Evolutionary conservation across 169 alveolate species (phyloP), one percentile per base, ranked within the genome.

Genomic region (Blepharisma undulans): DNA sequence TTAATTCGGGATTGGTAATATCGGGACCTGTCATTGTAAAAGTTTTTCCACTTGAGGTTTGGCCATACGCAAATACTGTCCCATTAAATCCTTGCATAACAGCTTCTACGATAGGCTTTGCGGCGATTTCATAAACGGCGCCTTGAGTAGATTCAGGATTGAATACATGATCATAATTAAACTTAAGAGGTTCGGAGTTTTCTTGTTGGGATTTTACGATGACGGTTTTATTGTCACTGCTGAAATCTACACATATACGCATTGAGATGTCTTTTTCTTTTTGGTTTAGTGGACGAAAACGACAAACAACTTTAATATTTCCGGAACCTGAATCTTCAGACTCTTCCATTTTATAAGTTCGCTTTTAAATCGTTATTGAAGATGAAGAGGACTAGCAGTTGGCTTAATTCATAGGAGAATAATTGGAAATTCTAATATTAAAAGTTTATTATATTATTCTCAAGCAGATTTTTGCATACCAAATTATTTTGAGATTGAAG

Each of bases 61-160:
- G 98, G 0, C 99, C 99, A 93, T 97, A 97, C 29, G 98, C 97
- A 33, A 97, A 90, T 1, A 97, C 97, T 33, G 98, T 96, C 29
- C 98, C 98, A 92, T 97, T 97, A 74, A 96, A 96, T 4, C 99
- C 99, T 80, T 92, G 89, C 48, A 97, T 87, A 16, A 97, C 96
- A 82, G 96, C 90, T 74, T 97, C 98, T 25, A 97, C 94, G 80
- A 96, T 96, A 21, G 97, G 97, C 59, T 95, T 92, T 0, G 96
- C 97, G 6, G 97, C 95, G 33, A 91, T 90, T 33, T 95, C 93
- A 82, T 95, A 97, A 32, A 97, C 94, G 16, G 94, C 96, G 66
- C 91, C 74, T 89, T 97, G 96, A 0, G 90, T 89, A 21, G 98
- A 84, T 76, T 91, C 85, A 60, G 94, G 92, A 34, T 93, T 90